Conservation (phyloP, 306 rosid species). For the Calophaca sinica region DNA sequence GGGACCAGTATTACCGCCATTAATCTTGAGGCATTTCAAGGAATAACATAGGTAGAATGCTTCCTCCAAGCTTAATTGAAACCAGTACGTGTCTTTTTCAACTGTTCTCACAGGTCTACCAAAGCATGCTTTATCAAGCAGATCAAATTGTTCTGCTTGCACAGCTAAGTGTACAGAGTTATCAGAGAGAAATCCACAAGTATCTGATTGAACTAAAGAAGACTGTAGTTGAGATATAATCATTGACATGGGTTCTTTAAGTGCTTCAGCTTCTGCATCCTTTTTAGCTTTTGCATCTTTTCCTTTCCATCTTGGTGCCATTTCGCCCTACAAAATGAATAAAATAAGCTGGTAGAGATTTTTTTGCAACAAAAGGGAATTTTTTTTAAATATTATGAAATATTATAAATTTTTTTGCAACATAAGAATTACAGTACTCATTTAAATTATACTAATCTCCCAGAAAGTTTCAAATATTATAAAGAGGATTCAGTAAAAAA, state of each 20-base stretch:
- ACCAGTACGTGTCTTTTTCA: slow-evolving; percentile 64
- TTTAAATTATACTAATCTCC: too few species aligned
- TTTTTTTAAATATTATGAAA: too few species aligned
- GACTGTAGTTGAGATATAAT: slow-evolving; percentile 62
- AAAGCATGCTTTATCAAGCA: slow-evolving; percentile 69
- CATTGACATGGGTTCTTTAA: slow-evolving; percentile 74
- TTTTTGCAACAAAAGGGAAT: too few species aligned
- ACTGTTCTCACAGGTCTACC: slow-evolving; percentile 58
- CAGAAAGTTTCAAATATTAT: too few species aligned
- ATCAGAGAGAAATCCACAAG: slow-evolving; percentile 60
- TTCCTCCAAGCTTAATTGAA: slow-evolving; percentile 74
- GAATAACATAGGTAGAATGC: slow-evolving; percentile 71
- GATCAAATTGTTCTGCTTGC: slow-evolving; percentile 60
- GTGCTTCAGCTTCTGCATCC: slow-evolving; percentile 71
- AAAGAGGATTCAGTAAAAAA: too few species aligned
- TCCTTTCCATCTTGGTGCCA: slow-evolving; percentile 90
- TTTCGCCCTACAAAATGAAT: slow-evolving; percentile 36
- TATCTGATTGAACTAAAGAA: slow-evolving; percentile 59
- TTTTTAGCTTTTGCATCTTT: slow-evolving; percentile 70
- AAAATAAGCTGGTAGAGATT: background rate
- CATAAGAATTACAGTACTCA: too few species aligned
- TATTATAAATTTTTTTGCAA: too few species aligned
- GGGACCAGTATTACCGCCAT: slow-evolving; percentile 29
- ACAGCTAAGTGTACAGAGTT: slow-evolving; percentile 55
- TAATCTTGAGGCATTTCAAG: slow-evolving; percentile 69